Evolutionary conservation across 352 stramenopile genomes (phyloP).

Genomic region (Phytophthora sansomeana): DNA sequence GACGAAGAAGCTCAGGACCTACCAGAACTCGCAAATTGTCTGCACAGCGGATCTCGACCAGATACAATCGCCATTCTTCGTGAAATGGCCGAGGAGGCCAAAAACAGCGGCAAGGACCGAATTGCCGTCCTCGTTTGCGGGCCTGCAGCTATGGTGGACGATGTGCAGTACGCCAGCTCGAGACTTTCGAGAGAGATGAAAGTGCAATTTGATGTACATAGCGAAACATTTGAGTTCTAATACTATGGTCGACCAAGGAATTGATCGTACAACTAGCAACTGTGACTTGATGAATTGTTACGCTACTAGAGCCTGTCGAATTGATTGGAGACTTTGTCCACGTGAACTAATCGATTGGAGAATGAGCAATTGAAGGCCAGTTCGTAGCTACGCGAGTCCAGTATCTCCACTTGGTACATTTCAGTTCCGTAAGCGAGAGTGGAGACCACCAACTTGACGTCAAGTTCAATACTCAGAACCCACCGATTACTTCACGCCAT

Average conservation of each 20-base stretch:
- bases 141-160: slow-evolving; percentile 37
- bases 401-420: not conserved
- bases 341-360: too few species aligned
- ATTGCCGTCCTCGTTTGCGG: slow-evolving; percentile 60
- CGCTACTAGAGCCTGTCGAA: not conserved
- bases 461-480: slow-evolving; percentile 9
- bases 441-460: slow-evolving; percentile 9
- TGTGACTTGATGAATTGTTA: too few species aligned
- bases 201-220: slow-evolving; percentile 57
- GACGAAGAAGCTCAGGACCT: slow-evolving; percentile 47
- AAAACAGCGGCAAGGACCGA: slow-evolving; percentile 34
- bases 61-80: slow-evolving; percentile 40
- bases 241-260: slow-evolving; percentile 7
- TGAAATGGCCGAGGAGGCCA: slow-evolving; percentile 47
- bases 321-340: too few species aligned
- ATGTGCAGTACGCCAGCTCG: slow-evolving; percentile 33
- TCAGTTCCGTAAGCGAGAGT: not conserved
- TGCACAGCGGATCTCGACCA: slow-evolving; percentile 44
- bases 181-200: slow-evolving; percentile 35
- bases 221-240: slow-evolving; percentile 46
- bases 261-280: too few species aligned
- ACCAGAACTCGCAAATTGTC: slow-evolving; percentile 35
- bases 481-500: not conserved
- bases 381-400: not conserved
- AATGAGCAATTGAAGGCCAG: not conserved